Conservation (phyloP, 306 rosid species). For the Fragaria iinumae region DNA sequence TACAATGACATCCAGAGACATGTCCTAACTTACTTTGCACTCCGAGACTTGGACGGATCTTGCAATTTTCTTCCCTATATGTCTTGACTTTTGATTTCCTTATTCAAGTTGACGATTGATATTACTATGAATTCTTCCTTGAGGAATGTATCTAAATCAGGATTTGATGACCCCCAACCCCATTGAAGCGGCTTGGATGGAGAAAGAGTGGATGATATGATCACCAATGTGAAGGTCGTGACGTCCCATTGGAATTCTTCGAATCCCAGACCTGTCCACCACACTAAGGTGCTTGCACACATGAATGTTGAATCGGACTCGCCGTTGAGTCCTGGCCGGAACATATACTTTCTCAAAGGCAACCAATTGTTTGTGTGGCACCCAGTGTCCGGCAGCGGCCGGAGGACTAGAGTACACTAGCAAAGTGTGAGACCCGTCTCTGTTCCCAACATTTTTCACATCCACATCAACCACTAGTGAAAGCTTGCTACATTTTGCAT, state of each 20-base stretch:
- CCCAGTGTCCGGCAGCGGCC: conserved; percentile 43
- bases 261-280: conserved; percentile 64
- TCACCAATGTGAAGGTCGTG: conserved; percentile 65
- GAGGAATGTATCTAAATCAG: conserved; percentile 14
- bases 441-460: conserved; percentile 61
- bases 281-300: conserved; percentile 78
- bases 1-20: neutral
- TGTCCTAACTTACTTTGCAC: neutral
- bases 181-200: conserved; percentile 52
- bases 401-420: conserved; percentile 76
- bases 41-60: conserved; percentile 2
- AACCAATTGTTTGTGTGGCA: conserved; percentile 56
- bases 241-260: conserved; percentile 72
- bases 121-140: neutral
- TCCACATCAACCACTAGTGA: conserved; percentile 52
- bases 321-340: conserved; percentile 38
- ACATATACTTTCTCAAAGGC: conserved; percentile 69
- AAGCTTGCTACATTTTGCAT: conserved; percentile 57
- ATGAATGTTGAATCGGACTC: conserved; percentile 57
- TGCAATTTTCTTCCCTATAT: neutral
- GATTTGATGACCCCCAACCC: conserved; percentile 56
- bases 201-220: conserved; percentile 46
- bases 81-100: neutral
- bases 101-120: conserved; percentile 10
- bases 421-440: conserved; percentile 70